phyloP scores from a whole-genome alignment of 2,329 filamentous ascomycete genomes.

The Sporothrix inflata region DNA sequence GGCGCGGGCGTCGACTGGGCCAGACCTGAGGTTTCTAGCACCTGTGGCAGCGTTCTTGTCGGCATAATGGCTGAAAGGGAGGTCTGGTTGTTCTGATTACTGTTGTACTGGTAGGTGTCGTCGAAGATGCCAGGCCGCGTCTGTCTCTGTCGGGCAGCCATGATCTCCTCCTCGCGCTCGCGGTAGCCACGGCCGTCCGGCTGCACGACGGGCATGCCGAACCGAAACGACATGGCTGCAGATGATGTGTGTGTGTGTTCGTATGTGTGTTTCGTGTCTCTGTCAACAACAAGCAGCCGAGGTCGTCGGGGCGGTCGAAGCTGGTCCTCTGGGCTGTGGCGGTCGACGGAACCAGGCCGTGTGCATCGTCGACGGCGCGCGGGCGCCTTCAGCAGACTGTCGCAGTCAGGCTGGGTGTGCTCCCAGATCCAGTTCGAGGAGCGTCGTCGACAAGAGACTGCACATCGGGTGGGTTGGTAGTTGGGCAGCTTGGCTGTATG shows the following conservation, averaged over 20 bases:
- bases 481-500: not conserved
- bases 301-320: not conserved
- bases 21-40: not conserved
- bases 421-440: not conserved
- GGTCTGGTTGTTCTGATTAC: not conserved
- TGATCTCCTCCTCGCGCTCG: constrained; percentile 27
- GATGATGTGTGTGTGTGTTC: not conserved
- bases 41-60: not conserved
- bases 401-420: constrained; percentile 8
- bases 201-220: constrained; percentile 19
- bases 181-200: constrained; percentile 22
- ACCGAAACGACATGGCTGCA: constrained; percentile 26
- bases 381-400: not conserved
- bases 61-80: constrained; percentile 22
- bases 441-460: not conserved
- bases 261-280: not conserved
- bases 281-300: not conserved
- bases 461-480: not conserved
- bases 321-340: not conserved
- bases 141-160: constrained; percentile 17
- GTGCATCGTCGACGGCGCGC: constrained; percentile 14
- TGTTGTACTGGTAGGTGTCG: not conserved
- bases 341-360: not conserved
- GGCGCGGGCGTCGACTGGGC: constrained; percentile 28
- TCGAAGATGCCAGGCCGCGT: not conserved